Conservation (phyloP, 2,329 filamentous ascomycete species). For the Trichoderma brevicompactum region DNA sequence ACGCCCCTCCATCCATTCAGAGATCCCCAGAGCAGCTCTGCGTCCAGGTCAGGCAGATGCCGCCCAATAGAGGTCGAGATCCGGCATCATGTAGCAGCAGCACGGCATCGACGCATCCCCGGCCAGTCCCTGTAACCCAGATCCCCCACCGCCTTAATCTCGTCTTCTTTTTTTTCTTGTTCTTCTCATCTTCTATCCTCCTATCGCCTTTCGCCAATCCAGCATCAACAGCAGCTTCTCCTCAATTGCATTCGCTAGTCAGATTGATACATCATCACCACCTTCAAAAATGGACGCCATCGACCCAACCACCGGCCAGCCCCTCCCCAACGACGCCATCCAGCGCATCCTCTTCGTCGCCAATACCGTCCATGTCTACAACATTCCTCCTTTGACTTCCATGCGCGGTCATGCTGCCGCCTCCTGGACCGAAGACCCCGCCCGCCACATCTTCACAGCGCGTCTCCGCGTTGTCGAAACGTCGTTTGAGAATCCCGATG, state of each 20-base stretch:
- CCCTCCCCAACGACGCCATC: conserved; percentile 75
- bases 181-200: not conserved
- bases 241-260: too few species aligned
- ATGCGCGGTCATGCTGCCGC: conserved; percentile 80
- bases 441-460: conserved; percentile 82
- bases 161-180: not conserved
- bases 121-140: not conserved
- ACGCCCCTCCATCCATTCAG: not conserved
- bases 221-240: not conserved
- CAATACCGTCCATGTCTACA: conserved; percentile 79
- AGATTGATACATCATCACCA: not conserved
- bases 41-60: not conserved
- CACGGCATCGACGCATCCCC: conserved; percentile 10
- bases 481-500: conserved; percentile 51
- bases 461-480: conserved; percentile 80
- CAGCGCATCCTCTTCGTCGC: conserved; percentile 83
- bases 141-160: conserved; percentile 27
- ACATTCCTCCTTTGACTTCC: conserved; percentile 77
- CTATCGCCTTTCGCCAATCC: not conserved
- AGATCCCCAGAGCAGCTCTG: not conserved
- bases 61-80: conserved; percentile 21
- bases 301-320: conserved; percentile 71
- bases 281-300: conserved; percentile 59
- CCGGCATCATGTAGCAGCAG: not conserved
- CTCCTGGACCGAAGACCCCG: conserved; percentile 73